A percentile compares a stretch with the other conserved stretches of the same genome.
These are phyloP conservation scores for Elsinoe australis DNA, from an alignment of 2,329 filamentous ascomycete species.

Conservation along the genomic window DNA sequence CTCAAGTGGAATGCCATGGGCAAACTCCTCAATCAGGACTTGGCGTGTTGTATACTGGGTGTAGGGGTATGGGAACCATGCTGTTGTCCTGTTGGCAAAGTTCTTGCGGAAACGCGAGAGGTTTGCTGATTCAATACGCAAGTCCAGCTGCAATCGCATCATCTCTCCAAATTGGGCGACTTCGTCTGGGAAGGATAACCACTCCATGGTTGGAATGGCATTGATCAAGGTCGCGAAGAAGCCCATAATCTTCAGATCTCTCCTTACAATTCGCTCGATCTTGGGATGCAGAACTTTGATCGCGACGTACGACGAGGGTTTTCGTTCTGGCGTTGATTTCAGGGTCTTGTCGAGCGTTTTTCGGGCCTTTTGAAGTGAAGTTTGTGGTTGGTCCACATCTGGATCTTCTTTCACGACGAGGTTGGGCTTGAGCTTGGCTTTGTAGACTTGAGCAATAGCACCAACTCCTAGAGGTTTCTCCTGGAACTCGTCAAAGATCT, in stretches of 20 bases:
- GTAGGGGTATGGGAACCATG: constrained; percentile 96
- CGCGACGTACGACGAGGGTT: constrained; percentile 87
- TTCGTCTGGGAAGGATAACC: constrained; percentile 92
- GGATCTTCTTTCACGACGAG: constrained; percentile 57
- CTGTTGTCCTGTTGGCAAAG: constrained; percentile 80
- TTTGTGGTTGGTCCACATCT: constrained; percentile 47
- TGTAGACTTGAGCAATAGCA: constrained; percentile 96
- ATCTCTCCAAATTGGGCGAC: constrained; percentile 92
- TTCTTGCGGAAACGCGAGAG: constrained; percentile 80
- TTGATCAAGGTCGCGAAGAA: constrained; percentile 84
- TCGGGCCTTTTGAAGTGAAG: constrained; percentile 60
- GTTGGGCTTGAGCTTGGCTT: constrained; percentile 78
- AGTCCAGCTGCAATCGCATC: constrained; percentile 95
- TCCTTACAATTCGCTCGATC: constrained; percentile 81
- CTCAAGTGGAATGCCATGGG: constrained; percentile 83
- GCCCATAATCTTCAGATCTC: constrained; percentile 87
- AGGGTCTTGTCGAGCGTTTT: constrained; percentile 79
- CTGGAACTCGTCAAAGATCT: constrained; percentile 95
- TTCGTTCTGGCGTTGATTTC: constrained; percentile 75
- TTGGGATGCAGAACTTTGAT: constrained; percentile 92
- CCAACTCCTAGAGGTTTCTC: constrained; percentile 85
- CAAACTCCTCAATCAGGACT: constrained; percentile 91
- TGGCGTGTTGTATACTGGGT: constrained; percentile 85
- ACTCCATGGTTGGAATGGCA: constrained; percentile 85
- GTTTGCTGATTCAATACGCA: constrained; percentile 91